Evolutionary conservation across 2,329 filamentous ascomycete species (phyloP), one percentile per base, ranked within the genome.

Genomic region (Stromatinia cepivora): DNA sequence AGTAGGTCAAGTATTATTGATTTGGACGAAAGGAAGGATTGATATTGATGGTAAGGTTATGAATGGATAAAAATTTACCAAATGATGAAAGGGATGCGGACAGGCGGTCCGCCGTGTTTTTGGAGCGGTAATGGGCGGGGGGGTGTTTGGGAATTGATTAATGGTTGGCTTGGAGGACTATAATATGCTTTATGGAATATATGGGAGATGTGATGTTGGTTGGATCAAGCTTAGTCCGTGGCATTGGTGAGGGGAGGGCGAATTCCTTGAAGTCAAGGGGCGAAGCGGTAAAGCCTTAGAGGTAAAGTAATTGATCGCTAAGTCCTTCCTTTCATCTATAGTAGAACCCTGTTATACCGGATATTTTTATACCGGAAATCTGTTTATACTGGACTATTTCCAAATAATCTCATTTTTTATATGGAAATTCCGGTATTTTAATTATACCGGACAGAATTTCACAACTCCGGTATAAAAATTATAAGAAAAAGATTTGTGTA

Each of bases 81-180:
- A 28, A 10, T 39, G 31, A 5, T 63, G 31, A 50, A 63, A 28
- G 59, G 45, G 13, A 63, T 20, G 20, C 45, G 62, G 62, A 42
- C 50, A 42, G 48, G 34, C 48, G 62, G 62, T 65, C 62, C 62
- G 62, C 31, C 28, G 62, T 28, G 13, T 63, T 10, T 36, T 36
- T 48, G 28, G 48, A n/a, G 34, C 50, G 48, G 25, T 54, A 22
- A 42, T 34, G 34, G 31, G 20, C 22, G 15, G 50, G 8, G 10
- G 22, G n/a, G n/a, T n/a, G n/a, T n/a, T 45, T 42, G 50, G 9
- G n/a, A 36, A 65, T 56, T 13, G 25, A 34, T 62, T 11, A 20
- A 39, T 52, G 31, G 31, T 50, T 63, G 45, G 31, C 2, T 63
- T 34, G 7, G 10, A 25, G 31, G 13, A 62, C 25, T 15, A 34